Evolutionary conservation across 306 rosid species (phyloP), one percentile per base, ranked within the genome.

Genomic region (Lotus japonicus): DNA sequence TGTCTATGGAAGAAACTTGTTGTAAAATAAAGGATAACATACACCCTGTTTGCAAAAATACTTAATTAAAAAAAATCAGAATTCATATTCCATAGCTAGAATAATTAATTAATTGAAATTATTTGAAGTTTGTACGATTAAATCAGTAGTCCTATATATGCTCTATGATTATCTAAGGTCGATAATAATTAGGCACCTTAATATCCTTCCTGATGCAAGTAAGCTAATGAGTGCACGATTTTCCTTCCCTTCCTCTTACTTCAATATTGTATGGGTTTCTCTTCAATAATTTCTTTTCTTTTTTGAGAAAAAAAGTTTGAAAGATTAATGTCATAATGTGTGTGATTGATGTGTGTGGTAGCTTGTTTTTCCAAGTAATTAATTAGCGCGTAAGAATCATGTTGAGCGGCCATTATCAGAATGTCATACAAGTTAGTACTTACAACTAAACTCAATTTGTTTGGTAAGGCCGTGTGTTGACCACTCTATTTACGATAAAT

Each of bases 401-500:
- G 70, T 51, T 60, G 55, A 62, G 33, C 21, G 31, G 55, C 44
- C 64, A 52, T 69, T 66, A 48, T 66, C 63, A 63, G 73, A 59
- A 73, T 60, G 75, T 78, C 62, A 67, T 49, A 11, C 74, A 38
- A 1, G 31, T 52, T 75, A 33, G 74, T 51, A 61, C 45, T 28
- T 21, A 1, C 26, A 26, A 74, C 42, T 52, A 7, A 46, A 13
- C 54, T 55, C 49, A 33, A 8, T 44, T 65, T 36, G 72, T 52
- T 70, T 70, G 81, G 78, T 71, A 71, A 75, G 36, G 58, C 31
- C 77, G 75, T 66, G 75, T 66, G 74, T 76, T 76, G 79, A 76
- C 81, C 19, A 10, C 4, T 45, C 26, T 18, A 58, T 44, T 35
- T 18, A 6, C 2, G 70, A 42, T 36, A 21, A 13, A 46, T 39